Base-by-base conservation (phyloP, 2,329 filamentous ascomycete species). In the Pseudophaeomoniella oleicola region DNA sequence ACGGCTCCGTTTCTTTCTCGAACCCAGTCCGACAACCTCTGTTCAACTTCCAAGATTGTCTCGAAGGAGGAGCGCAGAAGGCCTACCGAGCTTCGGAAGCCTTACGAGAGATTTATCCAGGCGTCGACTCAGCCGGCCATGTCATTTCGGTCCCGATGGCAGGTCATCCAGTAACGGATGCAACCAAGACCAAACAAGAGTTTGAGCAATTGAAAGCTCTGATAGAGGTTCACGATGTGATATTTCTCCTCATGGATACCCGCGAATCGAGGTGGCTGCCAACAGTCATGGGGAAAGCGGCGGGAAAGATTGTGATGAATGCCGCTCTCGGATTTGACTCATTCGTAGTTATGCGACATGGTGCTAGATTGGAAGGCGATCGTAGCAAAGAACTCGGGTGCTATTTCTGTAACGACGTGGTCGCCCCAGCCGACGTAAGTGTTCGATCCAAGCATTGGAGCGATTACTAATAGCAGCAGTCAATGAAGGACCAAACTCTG, bases 391-490 rank as follows among this genome's bases (percentile, higher is more conserved):
- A 83, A 16, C 67, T 96, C 16, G 90, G 90, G 6, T 98, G 90
- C 59, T 98, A 98, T 56, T 98, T 96, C 59, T 98, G 90, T 62
- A 96, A 93, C 50, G 90, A 98, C 55, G 88, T 98, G 16, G 88
- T 96, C 35, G 84, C 88, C 4, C 90, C 90, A 15, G 80, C 80
- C 43, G 85, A 96, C 62, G 87, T 93, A 64, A 75, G 80, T 70
- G 22, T 30, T 13, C 22, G 30, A 33, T 35, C 2, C 16, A 41
- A 30, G 27, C 36, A 45, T 41, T 45, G 42, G 39, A 36, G 31
- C 38, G 17, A 35, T 11, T 17, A 34, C 43, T 48, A 38, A 48
- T 39, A 22, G 31, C 27, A n/a, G 17, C 50, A 93, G 83, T 94
- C 86, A 2, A 72, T 94, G 52, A 94, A 88, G 58, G 86, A 94